Evolutionary conservation across 495 filamentous ascomycete species (phyloP), one percentile per base, ranked within the genome.

Genomic region (Tuber microsphaerosporum): DNA sequence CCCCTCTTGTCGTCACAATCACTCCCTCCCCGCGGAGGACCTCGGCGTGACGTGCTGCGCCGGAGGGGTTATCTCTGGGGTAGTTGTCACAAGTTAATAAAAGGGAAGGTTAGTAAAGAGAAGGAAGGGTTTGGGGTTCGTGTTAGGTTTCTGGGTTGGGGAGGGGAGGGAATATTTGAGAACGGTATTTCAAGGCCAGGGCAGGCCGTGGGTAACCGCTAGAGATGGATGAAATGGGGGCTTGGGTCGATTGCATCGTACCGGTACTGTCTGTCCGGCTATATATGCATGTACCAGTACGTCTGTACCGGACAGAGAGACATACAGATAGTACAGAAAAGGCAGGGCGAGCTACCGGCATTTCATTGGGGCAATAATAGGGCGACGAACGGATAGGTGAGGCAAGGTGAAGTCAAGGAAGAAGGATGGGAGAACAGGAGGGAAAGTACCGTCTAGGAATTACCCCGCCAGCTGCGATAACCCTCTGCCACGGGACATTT

Each of bases 401-500:
- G 34, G 71, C 22, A 31, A 75, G 20, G 44, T 22, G 22, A 19
- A 39, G 44, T n/a, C 6, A 34, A 39, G 22, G 17, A 71, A 71
- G 26, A 71, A 39, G 51, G 81, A 86, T 17, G 56, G 26, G n/a
- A 31, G 56, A 31, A 65, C n/a, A 65, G 26, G 56, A 39, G 56
- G 22, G 14, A 65, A 34, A 34, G 56, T 80, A 96, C 93, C 94
- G 88, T 45, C 90, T 91, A 44, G 93, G 94, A 77, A 98, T 94
- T 75, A 89, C 86, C 26, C 94, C 94, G 83, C 92, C 94, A 3
- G 91, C 84, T 81, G 94, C 96, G 76, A 97, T 91, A 17, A 98
- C 93, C 70, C 94, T 86, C 85, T 97, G 94, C 94, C 94, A 98
- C 6, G 94, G 94, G 17, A 97, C 94, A 79, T 92, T 97, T 26